Evolutionary conservation across 306 rosid genomes (phyloP).

Genomic region (Cicer judaicum): DNA sequence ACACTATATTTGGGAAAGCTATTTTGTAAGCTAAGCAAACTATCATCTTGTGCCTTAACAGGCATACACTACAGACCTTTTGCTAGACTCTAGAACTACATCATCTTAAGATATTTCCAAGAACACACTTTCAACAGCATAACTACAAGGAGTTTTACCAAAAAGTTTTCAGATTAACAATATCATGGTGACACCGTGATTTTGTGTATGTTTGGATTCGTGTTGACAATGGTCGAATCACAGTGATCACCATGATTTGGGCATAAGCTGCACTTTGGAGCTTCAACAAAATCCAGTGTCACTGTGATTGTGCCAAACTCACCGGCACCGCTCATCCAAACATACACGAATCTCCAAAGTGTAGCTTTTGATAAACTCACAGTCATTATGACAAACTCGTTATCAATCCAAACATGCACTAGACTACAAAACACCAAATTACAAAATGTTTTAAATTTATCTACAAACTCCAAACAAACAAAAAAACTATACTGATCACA

Average conservation of each 20-base stretch:
- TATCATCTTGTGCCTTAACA: not conserved
- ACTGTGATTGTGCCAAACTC: too few species aligned
- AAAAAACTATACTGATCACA: slow-evolving; percentile 12
- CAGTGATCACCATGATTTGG: too few species aligned
- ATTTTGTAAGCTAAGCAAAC: not conserved
- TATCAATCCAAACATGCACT: too few species aligned
- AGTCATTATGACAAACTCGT: too few species aligned
- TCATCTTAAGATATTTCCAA: slow-evolving; percentile 1
- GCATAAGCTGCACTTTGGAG: too few species aligned
- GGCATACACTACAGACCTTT: not conserved
- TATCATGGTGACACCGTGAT: too few species aligned
- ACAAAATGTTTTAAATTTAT: not conserved
- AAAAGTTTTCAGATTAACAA: not conserved
- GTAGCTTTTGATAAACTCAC: too few species aligned
- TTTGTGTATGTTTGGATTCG: too few species aligned
- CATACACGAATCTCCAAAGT: too few species aligned
- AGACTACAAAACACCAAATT: not conserved
- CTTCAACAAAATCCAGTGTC: too few species aligned
- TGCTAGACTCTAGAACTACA: not conserved
- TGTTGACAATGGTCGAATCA: too few species aligned
- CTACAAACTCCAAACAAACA: not conserved
- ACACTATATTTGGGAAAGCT: not conserved
- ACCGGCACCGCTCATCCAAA: too few species aligned
- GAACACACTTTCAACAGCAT: not conserved
- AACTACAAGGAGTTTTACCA: not conserved